Evolutionary conservation across 441 rosid species (phyloP).

Genomic region (Eutrema salsugineum): DNA sequence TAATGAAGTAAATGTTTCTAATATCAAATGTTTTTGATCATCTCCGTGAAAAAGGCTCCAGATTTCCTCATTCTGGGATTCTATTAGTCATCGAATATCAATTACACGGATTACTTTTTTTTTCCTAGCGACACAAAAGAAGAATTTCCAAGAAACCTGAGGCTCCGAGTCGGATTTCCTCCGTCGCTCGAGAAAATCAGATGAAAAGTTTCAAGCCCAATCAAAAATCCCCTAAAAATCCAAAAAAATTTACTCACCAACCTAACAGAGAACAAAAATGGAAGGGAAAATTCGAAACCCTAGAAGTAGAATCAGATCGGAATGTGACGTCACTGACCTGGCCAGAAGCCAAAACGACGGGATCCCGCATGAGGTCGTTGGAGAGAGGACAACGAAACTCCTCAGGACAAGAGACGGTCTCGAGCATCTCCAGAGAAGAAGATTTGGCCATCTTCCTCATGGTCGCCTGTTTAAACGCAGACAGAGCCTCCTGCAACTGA

Average conservation of each 20-base stretch:
- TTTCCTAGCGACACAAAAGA: neutral
- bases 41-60: neutral
- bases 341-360: conserved; percentile 84
- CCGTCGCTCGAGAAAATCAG: neutral
- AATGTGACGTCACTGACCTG: conserved; percentile 48
- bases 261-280: neutral
- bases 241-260: conserved; percentile 2
- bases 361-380: conserved; percentile 91
- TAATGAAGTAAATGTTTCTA: no score
- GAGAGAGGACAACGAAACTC: conserved; percentile 89
- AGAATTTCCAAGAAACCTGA: neutral
- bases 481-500: conserved; percentile 57
- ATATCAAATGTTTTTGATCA: neutral
- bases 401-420: conserved; percentile 63
- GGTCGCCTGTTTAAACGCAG: conserved; percentile 43
- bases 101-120: neutral
- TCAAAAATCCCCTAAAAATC: conserved; percentile 6
- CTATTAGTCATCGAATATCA: neutral
- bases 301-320: neutral
- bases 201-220: conserved; percentile 4
- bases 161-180: neutral
- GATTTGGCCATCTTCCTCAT: conserved; percentile 51
- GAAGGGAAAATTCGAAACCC: neutral
- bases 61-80: neutral
- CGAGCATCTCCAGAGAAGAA: conserved; percentile 47